Conservation (phyloP, 441 rosid species). For the Flueggea neowawraea region DNA sequence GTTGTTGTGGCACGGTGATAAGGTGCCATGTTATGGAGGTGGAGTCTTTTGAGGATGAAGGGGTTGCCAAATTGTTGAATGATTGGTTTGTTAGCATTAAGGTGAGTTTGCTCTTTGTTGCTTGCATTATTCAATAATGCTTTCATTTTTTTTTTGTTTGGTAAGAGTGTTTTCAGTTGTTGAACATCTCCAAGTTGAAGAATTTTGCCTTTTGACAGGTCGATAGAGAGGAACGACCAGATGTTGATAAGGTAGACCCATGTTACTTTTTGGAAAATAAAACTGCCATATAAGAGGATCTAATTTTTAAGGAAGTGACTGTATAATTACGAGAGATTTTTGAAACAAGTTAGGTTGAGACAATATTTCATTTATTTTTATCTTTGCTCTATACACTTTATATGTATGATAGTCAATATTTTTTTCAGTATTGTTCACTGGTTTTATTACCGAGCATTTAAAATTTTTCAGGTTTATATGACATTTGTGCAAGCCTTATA, state of each 20-base stretch:
- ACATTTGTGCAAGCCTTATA: conserved; percentile 88
- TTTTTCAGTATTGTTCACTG: background rate
- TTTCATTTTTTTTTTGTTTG: background rate
- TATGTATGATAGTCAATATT: no score
- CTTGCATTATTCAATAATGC: conserved; percentile 16
- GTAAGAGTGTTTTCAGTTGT: background rate
- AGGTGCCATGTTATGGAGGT: conserved; percentile 99
- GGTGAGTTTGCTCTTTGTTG: conserved; percentile 37
- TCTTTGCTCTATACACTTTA: no score
- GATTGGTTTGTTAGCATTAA: conserved; percentile 83
- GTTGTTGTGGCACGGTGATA: conserved; percentile 8
- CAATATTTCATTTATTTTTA: no score
- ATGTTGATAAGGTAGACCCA: no score
- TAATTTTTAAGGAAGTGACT: background rate
- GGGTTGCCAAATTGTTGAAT: conserved; percentile 75
- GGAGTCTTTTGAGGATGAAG: conserved; percentile 91
- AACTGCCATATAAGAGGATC: conserved; percentile 41
- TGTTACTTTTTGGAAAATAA: no score
- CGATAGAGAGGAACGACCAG: conserved; percentile 96
- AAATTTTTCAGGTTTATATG: conserved; percentile 71
- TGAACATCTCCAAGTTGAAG: no score
- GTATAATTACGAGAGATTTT: no score
- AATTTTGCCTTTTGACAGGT: conserved; percentile 40
- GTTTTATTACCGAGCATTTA: conserved; percentile 5
- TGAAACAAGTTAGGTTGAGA: no score